Evolutionary conservation across 1,284 basidiomycete genomes (phyloP), one percentile per base, ranked within the genome.

Genomic region (Trichosporon sp.): DNA sequence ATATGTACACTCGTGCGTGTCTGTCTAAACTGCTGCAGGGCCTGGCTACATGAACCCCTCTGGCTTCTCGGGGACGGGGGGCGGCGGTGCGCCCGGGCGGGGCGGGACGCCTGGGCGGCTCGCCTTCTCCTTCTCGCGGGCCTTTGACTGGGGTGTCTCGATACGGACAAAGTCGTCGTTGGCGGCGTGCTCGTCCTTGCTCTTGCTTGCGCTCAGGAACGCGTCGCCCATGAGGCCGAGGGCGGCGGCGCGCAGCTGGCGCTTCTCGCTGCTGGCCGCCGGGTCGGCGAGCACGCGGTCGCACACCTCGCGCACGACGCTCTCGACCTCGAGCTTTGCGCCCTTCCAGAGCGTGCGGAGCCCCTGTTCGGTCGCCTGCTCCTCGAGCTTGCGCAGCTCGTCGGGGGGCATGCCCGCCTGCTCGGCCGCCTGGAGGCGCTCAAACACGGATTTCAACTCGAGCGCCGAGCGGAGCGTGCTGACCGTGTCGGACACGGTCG

Each of bases 291-390:
- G 86, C 18, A 98, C 87, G 23, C 89, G 88, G 76, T 99, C 96
- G 79, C 93, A 95, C 0, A 93, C 93, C 81, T 98, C 96, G 42
- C 96, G 88, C 11, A 99, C 86, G 34, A 99, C 90, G 18, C 91
- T 92, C 81, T 99, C 70, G 38, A 72, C 67, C 67, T 72, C 71
- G 65, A 72, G 67, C 69, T 72, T 72, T 15, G 71, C 71, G 63
- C 71, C 91, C 86, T 96, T 96, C 88, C 95, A 96, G 29, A 96
- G 67, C 47, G 93, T 93, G 75, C 94, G 90, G 8, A 96, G 75
- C n/a, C 78, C 93, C 83, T 98, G 98, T 84, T 97, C 93, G 0
- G 97, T 95, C 1, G 96, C 96, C 78, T 94, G 91, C 77, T 99
- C 96, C 80, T 99, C 97, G 2, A 99, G 85, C 75, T 92, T 90